Evolutionary conservation across 2,329 filamentous ascomycete species (phyloP).

Genomic region (Cladophialophora carrionii): DNA sequence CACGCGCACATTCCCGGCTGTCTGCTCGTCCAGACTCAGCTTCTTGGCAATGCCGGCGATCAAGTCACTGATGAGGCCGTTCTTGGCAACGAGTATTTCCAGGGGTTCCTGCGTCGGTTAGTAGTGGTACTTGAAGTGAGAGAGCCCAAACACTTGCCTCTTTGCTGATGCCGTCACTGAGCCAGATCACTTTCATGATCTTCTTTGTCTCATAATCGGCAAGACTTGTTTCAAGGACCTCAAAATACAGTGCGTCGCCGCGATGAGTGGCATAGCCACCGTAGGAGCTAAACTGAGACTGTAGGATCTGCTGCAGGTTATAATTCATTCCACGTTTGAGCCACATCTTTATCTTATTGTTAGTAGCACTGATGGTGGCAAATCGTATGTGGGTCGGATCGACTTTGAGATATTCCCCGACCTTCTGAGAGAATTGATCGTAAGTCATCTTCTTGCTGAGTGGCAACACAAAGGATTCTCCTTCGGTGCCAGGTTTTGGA

Average conservation of each 20-base stretch:
- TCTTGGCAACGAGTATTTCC: constrained; percentile 86
- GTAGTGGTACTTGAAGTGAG: neutral
- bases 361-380: constrained; percentile 77
- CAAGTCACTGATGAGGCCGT: constrained; percentile 77
- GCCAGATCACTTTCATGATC: constrained; percentile 76
- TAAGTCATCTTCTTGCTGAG: constrained; percentile 89
- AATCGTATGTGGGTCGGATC: constrained; percentile 88
- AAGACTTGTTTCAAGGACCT: constrained; percentile 90
- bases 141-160: constrained; percentile 61
- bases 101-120: constrained; percentile 63
- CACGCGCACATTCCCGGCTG: constrained; percentile 71
- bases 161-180: constrained; percentile 88
- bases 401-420: constrained; percentile 74
- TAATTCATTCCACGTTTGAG: constrained; percentile 74
- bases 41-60: constrained; percentile 78
- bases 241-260: constrained; percentile 82
- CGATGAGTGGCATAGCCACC: constrained; percentile 69
- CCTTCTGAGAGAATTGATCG: constrained; percentile 80
- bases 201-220: constrained; percentile 94
- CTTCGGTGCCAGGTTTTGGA: constrained; percentile 57
- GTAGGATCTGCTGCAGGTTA: constrained; percentile 78
- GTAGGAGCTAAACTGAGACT: constrained; percentile 71
- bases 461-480: constrained; percentile 73
- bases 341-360: constrained; percentile 73
- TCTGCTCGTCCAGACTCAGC: constrained; percentile 75